Evolutionary conservation across 202 grass and related monocot genomes (phyloP), one percentile per base, ranked within the genome.

Genomic region (Setaria viridis): DNA sequence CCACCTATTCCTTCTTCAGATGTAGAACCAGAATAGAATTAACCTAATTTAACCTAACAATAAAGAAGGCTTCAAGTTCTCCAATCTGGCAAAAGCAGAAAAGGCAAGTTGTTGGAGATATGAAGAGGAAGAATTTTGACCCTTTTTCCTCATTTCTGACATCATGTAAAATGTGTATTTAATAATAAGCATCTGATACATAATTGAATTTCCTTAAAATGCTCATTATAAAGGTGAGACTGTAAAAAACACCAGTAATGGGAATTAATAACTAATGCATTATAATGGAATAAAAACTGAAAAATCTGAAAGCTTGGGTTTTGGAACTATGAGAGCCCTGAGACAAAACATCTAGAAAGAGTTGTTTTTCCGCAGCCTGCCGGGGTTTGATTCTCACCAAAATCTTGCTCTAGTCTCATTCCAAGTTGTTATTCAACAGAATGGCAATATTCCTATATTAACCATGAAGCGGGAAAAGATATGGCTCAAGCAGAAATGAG

Each of bases 1-100:
- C n/a, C 88, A 91, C 78, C 80, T 95, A 67, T 91, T 87, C 82
- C 79, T 95, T 75, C 50, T 87, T 85, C 64, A 91, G 62, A 84
- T 79, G 53, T 86, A 81, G 82, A 30, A 81, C 79, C 33, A 25
- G 67, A 74, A 33, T 42, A 76, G 19, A n/a, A 79, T 43, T 56
- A 72, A 80, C 30, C 35, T 43, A 88, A 72, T 37, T 71, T 81
- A 81, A 85, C 49, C 10, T 66, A 62, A 88, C 33, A 57, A 43
- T 37, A 33, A 53, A 66, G n/a, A 47, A 41, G 77, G 66, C 39
- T 60, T 74, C n/a, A 66, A 14, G 72, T 73, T 68, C 19, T 78
- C 83, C 67, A 78, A 51, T 84, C 51, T 84, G 12, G 37, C 20
- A 65, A 65, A 74, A 66, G 64, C 39, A 69, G 83, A 45, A 59